Percentiles rank a stretch among this genome's conserved stretches.
phyloP scores from a whole-genome alignment of 2,329 filamentous ascomycete genomes.

The Penicillium vulpinum region DNA sequence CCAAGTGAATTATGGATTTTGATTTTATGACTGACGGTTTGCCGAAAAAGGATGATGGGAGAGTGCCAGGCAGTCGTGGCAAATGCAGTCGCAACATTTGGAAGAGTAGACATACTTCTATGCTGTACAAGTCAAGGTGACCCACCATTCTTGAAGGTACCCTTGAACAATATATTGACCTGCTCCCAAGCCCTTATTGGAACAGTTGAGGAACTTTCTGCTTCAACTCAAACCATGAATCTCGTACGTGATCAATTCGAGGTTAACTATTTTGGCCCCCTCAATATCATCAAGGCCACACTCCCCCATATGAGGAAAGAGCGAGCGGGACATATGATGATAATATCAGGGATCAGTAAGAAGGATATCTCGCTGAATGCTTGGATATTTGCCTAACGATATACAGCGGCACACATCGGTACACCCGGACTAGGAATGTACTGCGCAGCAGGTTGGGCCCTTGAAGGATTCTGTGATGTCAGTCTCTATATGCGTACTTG shows the following conservation, averaged over 20 bases:
- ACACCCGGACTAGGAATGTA: conserved; percentile 90
- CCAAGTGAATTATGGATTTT: neutral
- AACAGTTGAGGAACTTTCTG: conserved; percentile 84
- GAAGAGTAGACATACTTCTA: conserved; percentile 82
- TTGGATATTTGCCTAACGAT: conserved; percentile 17
- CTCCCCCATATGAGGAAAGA: conserved; percentile 77
- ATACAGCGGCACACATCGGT: conserved; percentile 75
- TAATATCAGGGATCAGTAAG: conserved; percentile 78
- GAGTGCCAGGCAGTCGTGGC: conserved; percentile 85
- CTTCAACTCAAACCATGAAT: conserved; percentile 69
- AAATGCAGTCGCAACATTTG: conserved; percentile 80
- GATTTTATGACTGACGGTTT: conserved; percentile 12
- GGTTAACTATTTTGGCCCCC: conserved; percentile 88
- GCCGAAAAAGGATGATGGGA: conserved; percentile 52
- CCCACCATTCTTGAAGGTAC: neutral
- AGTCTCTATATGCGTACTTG: conserved; percentile 7
- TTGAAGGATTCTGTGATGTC: conserved; percentile 93
- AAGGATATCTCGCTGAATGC: conserved; percentile 3
- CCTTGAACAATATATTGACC: conserved; percentile 8
- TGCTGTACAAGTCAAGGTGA: conserved; percentile 84
- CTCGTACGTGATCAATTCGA: conserved; percentile 91
- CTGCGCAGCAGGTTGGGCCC: conserved; percentile 88
- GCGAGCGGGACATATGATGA: conserved; percentile 83
- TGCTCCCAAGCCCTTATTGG: conserved; percentile 70
- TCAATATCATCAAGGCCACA: conserved; percentile 90